Evolutionary conservation across 768 basidiomycete species (phyloP).

Genomic region (Tricholoma saponaceum): DNA sequence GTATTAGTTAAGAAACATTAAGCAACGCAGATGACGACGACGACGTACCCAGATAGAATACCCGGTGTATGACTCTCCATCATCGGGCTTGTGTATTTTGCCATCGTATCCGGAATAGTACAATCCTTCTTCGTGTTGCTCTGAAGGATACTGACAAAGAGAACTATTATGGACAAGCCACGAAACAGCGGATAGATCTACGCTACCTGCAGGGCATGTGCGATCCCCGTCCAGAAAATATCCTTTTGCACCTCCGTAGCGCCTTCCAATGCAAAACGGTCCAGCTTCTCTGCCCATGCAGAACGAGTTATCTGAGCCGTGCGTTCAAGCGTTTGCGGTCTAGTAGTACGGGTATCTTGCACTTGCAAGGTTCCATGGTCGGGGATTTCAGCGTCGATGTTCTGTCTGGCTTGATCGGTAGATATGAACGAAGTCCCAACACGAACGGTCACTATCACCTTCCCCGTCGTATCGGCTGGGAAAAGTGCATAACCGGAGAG

Average conservation of each 20-base stretch:
- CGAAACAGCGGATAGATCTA: background rate
- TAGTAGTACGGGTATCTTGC: background rate
- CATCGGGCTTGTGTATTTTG: slow-evolving; percentile 40
- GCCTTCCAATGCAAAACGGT: slow-evolving; percentile 45
- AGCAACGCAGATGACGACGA: background rate
- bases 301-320: slow-evolving; percentile 45
- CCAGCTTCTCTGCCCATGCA: slow-evolving; percentile 57
- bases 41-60: slow-evolving; percentile 72
- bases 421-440: slow-evolving; percentile 79
- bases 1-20: too few relatives aligned
- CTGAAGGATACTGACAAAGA: slow-evolving; percentile 65
- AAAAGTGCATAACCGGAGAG: slow-evolving; percentile 53
- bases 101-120: slow-evolving; percentile 83
- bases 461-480: slow-evolving; percentile 14
- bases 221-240: slow-evolving; percentile 59
- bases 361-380: slow-evolving; percentile 22
- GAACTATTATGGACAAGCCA: background rate
- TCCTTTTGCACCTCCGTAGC: slow-evolving; percentile 44
- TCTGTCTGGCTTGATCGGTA: slow-evolving; percentile 54
- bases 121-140: slow-evolving; percentile 57
- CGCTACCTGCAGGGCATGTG: slow-evolving; percentile 55
- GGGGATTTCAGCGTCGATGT: slow-evolving; percentile 44
- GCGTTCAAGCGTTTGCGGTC: slow-evolving; percentile 37
- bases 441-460: slow-evolving; percentile 56
- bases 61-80: slow-evolving; percentile 68